Base-by-base conservation (phyloP, 441 rosid species). In the Codiaeum variegatum region DNA sequence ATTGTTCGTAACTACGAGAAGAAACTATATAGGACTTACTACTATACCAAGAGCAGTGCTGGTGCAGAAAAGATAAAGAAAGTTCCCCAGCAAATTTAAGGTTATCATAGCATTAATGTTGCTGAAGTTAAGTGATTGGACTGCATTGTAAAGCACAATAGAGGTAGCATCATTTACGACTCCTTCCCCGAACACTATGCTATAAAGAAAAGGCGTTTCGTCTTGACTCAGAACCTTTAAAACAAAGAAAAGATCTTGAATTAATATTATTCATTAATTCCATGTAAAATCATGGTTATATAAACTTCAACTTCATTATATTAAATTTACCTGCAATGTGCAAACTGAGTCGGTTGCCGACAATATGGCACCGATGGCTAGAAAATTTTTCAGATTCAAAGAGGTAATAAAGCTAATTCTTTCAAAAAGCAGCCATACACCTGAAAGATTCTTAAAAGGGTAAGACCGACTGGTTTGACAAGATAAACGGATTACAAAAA, bases 261-360 rank as follows among this genome's bases (percentile, higher is more conserved):
- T 75, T 46, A 77, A 8, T 71, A 28, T 10, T 8, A 46, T 40
- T 34, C 38, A 70, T 52, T 40, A 62, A 32, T 66, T 29, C 11
- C 26, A 1, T 11, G 15, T 19, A 66, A 63, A 8, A 18, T 67
- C 52, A 13, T 66, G 15, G 28, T 21, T 28, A 21, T 54, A 21
- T 16, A 18, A 42, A 18, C 24, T 10, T 28, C 1, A 70, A 28
- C 32, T 34, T 54, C n/a, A 65, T 54, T 29, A 18, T n/a, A 65
- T 54, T 29, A 18, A 36, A 75, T 21, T 52, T 70, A 88, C 96
- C 92, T 89, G 92, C 79, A 91, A 79, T 21, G 94, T 91, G 81
- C 96, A 91, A 23, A 91, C 96, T 26, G 93, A 84, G 79, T 91
- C 93, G 2, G 96, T 91, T 47, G 93, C 96, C 21, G 96, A 87